A percentile compares a stretch with the other conserved stretches of the same genome.
Evolutionary conservation across 2,329 filamentous ascomycete species (phyloP).

Genomic region (Xylaria digitata): DNA sequence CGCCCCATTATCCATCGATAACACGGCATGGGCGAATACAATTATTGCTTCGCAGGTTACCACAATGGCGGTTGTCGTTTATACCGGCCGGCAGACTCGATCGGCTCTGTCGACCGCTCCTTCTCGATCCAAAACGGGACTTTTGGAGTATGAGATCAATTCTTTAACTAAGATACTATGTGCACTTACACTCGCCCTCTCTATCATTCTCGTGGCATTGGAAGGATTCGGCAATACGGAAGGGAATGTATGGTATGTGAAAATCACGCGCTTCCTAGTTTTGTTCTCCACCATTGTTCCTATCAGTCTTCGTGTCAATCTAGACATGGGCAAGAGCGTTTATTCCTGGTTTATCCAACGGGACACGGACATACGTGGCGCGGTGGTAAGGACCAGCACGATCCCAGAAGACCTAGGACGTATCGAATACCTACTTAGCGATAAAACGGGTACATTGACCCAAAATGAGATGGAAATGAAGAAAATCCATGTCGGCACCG

Average conservation of each 20-base stretch:
- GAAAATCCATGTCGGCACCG: conserved; percentile 97
- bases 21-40: conserved; percentile 98
- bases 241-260: conserved; percentile 86
- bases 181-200: conserved; percentile 85
- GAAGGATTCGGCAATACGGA: conserved; percentile 79
- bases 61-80: conserved; percentile 89
- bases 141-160: conserved; percentile 97
- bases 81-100: conserved; percentile 93
- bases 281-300: conserved; percentile 99
- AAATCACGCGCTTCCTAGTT: conserved; percentile 97
- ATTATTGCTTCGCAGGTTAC: conserved; percentile 93
- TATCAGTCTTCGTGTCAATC: conserved; percentile 93
- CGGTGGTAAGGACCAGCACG: conserved; percentile 94
- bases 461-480: conserved; percentile 99
- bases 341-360: conserved; percentile 96
- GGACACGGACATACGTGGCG: conserved; percentile 88
- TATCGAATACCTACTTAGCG: conserved; percentile 94
- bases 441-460: conserved; percentile 98
- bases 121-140: conserved; percentile 91
- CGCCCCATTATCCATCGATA: conserved; percentile 88
- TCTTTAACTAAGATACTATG: conserved; percentile 96
- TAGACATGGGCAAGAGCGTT: conserved; percentile 96
- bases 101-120: conserved; percentile 92
- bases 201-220: conserved; percentile 86
- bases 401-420: conserved; percentile 96